A percentile compares a stretch with the other conserved stretches of the same genome.
Conservation (phyloP, 2,329 filamentous ascomycete genomes). For the Periconia macrospinosa region DNA sequence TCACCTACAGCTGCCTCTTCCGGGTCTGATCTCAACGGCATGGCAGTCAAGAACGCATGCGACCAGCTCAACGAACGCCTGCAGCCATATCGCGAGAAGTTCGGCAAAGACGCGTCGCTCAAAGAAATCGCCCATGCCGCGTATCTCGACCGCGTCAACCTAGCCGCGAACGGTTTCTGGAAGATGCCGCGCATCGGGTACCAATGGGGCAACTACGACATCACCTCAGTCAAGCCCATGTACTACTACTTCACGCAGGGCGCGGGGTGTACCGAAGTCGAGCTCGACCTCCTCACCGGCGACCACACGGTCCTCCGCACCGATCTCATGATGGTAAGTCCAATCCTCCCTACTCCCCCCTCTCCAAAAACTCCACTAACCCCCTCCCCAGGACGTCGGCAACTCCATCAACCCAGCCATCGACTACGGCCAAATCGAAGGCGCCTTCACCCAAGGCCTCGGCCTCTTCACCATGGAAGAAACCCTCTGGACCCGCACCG, state of each 20-base stretch:
- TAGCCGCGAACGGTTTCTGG: slow-evolving; percentile 94
- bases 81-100: slow-evolving; percentile 78
- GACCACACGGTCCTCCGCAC: slow-evolving; percentile 86
- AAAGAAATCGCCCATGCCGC: slow-evolving; percentile 84
- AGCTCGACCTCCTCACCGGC: slow-evolving; percentile 88
- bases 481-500: slow-evolving; percentile 67
- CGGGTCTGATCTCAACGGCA: slow-evolving; percentile 91
- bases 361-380: not conserved
- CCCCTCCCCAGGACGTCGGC: slow-evolving; percentile 66
- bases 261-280: slow-evolving; percentile 83
- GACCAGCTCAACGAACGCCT: slow-evolving; percentile 84
- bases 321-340: slow-evolving; percentile 79
- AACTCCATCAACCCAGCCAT: slow-evolving; percentile 76
- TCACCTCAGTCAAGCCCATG: slow-evolving; percentile 60
- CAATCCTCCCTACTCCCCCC: too few species aligned
- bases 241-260: slow-evolving; percentile 96
- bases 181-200: slow-evolving; percentile 96
- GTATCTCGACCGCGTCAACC: slow-evolving; percentile 92
- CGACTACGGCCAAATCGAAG: slow-evolving; percentile 81
- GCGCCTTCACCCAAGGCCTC: slow-evolving; percentile 77
- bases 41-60: slow-evolving; percentile 90
- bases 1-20: slow-evolving; percentile 91
- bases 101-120: slow-evolving; percentile 76
- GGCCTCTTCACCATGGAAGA: slow-evolving; percentile 80
- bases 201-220: slow-evolving; percentile 65